Conservation (phyloP, 208 protist genomes). For the Naegleria gruberi region DNA sequence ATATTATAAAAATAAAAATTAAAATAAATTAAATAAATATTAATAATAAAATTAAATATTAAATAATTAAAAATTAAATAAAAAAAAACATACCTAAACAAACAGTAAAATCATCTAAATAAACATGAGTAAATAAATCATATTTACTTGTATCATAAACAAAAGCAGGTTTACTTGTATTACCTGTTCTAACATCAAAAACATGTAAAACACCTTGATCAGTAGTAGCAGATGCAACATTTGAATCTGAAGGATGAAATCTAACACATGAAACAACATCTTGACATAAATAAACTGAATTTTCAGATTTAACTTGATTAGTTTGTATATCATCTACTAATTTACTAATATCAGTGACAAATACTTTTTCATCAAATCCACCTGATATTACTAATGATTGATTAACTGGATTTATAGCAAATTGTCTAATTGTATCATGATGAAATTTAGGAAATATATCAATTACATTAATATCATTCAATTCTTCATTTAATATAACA, state of each 20-base stretch:
- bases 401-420: not conserved
- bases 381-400: not conserved
- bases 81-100: too few species aligned
- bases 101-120: constrained; percentile 10
- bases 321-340: not conserved
- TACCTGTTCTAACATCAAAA: not conserved
- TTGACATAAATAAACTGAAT: constrained; percentile 1
- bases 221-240: not conserved
- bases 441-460: not conserved
- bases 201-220: constrained; percentile 5
- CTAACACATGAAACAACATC: not conserved
- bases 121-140: not conserved
- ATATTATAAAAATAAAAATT: too few species aligned
- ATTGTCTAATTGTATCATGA: not conserved
- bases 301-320: not conserved
- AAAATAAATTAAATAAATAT: too few species aligned
- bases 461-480: not conserved
- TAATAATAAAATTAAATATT: too few species aligned
- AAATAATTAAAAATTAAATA: too few species aligned
- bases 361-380: constrained; percentile 9
- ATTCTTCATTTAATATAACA: not conserved
- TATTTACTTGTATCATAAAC: not conserved
- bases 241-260: not conserved
- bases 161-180: not conserved
- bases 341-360: not conserved